These are phyloP conservation scores for Fusarium sublunatum DNA, from an alignment of 2,329 filamentous ascomycete genomes.

Conservation along the genomic window DNA sequence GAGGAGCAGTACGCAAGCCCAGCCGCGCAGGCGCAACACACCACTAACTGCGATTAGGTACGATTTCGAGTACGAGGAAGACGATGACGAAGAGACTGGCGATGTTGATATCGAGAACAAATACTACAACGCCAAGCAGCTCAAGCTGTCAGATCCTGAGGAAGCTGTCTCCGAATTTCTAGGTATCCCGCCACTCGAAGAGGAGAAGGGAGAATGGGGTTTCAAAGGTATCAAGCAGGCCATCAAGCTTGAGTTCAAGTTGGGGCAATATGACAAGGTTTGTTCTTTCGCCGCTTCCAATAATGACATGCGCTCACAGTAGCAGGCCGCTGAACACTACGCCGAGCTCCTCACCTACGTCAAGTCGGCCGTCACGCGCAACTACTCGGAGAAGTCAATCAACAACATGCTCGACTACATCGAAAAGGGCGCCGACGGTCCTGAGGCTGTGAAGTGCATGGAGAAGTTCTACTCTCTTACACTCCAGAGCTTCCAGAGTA, in stretches of 20 bases:
- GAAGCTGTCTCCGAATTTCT: slow-evolving; percentile 93
- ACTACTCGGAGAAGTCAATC: slow-evolving; percentile 99
- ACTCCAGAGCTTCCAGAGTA: slow-evolving; percentile 93
- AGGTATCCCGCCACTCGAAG: slow-evolving; percentile 83
- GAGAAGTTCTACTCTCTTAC: slow-evolving; percentile 96
- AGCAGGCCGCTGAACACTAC: slow-evolving; percentile 89
- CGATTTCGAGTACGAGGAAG: slow-evolving; percentile 97
- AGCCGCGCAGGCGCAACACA: slow-evolving; percentile 12
- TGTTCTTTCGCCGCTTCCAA: background rate
- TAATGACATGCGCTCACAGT: slow-evolving; percentile 38
- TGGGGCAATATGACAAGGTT: slow-evolving; percentile 88
- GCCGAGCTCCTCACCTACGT: slow-evolving; percentile 96
- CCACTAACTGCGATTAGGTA: slow-evolving; percentile 63
- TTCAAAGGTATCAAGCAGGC: slow-evolving; percentile 99
- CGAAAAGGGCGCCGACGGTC: slow-evolving; percentile 83
- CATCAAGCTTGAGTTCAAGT: slow-evolving; percentile 94
- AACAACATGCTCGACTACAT: slow-evolving; percentile 99
- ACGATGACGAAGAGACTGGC: slow-evolving; percentile 86
- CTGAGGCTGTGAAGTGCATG: slow-evolving; percentile 81
- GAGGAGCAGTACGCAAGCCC: slow-evolving; percentile 55
- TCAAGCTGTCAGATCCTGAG: slow-evolving; percentile 86
- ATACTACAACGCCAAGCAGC: slow-evolving; percentile 99
- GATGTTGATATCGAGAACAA: slow-evolving; percentile 99
- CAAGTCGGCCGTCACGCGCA: slow-evolving; percentile 94
- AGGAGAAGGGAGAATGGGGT: slow-evolving; percentile 97